Percentiles rank a stretch among this genome's conserved stretches.
phyloP scores from a whole-genome alignment of 2,329 filamentous ascomycete species.

The Claviceps arundinis region DNA sequence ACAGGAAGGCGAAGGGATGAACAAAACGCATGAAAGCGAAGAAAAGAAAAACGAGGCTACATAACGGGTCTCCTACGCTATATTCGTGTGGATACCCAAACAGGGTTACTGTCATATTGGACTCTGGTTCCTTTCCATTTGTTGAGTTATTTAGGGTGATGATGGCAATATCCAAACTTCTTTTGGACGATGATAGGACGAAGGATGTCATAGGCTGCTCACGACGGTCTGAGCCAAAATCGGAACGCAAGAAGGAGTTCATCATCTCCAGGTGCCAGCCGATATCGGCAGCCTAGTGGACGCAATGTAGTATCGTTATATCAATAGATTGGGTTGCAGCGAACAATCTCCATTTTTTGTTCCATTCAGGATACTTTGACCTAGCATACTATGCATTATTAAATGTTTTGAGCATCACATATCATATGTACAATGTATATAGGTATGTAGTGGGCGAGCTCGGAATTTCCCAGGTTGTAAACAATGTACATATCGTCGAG shows the following conservation, averaged over 20 bases:
- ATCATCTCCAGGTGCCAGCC: background rate
- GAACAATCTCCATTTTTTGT: background rate
- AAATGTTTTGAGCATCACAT: too few relatives aligned
- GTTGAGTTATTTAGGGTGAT: too few relatives aligned
- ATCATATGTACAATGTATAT: too few relatives aligned
- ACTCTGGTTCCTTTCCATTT: too few relatives aligned
- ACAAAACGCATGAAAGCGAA: conserved; percentile 21
- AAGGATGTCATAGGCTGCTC: background rate
- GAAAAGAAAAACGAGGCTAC: conserved; percentile 7
- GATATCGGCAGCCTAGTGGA: background rate
- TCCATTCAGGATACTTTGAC: background rate
- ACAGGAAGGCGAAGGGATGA: background rate
- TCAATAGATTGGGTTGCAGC: background rate
- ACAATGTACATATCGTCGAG: too few relatives aligned
- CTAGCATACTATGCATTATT: background rate
- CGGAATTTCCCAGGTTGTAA: too few relatives aligned
- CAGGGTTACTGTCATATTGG: background rate
- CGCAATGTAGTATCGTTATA: background rate
- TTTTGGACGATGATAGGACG: background rate
- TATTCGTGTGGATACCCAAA: background rate
- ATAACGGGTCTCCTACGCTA: background rate
- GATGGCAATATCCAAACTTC: too few relatives aligned
- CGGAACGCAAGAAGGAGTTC: background rate
- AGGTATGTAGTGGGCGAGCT: too few relatives aligned
- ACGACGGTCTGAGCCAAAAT: background rate